Evolutionary conservation across 441 rosid genomes (phyloP), one percentile per base, ranked within the genome.

Genomic region (Raphanus hybrid): DNA sequence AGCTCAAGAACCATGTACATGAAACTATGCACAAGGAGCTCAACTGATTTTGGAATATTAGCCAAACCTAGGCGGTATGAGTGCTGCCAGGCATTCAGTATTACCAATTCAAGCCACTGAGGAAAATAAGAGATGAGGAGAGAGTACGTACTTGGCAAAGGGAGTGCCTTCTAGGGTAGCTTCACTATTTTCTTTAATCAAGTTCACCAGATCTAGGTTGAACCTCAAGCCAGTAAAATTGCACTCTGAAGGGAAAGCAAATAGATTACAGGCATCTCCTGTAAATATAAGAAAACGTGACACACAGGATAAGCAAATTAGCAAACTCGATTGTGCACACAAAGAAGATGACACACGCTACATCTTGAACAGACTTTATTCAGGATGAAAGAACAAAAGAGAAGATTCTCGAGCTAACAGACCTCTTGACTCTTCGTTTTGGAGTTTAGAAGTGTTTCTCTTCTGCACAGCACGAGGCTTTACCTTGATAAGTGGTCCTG

Each of bases 171-270:
- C 82, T 72, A 89, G 82, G 75, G 85, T 52, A 32, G 65, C 84
- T 80, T 80, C 86, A 1, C 87, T 29, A 67, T 85, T 86, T 86
- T 89, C 88, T 87, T 91, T 91, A 34, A 91, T 71, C 73, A 78
- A 80, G 45, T 89, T 91, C 81, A 92, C 95, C 84, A 93, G 78
- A 79, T 90, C 92, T 63, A 86, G 92, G 79, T 80, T 85, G 80
- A 93, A 95, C 68, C 93, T 90, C 78, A 84, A 73, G 70, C 99
- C 99, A n/a, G 97, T 88, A 90, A 95, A 95, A 87, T 93, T 95
- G 88, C 99, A 93, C 86, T 95, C 97, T 0, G 96, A 91, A 71
- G 99, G 99, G 82, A 93, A 88, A 64, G 95, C 98, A 78, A 95
- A 95, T 80, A 95, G 82, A 85, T 87, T 93, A 81, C 77, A 85